phyloP scores from a whole-genome alignment of 164 flowering plant species.

The Macadamia tetraphylla region DNA sequence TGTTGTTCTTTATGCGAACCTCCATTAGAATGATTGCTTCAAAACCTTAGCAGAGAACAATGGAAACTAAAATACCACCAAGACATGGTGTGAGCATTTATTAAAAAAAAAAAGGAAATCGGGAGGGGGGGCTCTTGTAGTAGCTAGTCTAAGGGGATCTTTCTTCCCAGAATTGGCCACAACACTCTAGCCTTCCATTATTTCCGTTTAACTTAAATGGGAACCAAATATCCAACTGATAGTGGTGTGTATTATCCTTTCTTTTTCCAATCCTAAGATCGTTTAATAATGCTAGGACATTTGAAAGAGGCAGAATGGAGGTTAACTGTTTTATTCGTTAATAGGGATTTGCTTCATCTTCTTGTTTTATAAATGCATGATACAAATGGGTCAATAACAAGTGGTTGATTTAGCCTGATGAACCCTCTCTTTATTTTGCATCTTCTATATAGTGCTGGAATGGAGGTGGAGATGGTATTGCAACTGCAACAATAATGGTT shows the following conservation, averaged over 20 bases:
- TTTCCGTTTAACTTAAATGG: too few relatives aligned
- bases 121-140: too few relatives aligned
- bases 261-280: not conserved
- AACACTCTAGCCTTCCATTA: too few relatives aligned
- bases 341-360: not conserved
- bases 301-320: not conserved
- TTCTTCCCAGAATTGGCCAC: not conserved
- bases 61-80: not conserved
- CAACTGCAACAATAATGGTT: constrained; percentile 95
- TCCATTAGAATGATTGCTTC: too few relatives aligned
- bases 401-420: not conserved
- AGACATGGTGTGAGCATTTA: not conserved
- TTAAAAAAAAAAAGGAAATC: too few relatives aligned
- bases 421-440: not conserved
- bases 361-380: too few relatives aligned
- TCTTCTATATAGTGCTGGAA: constrained; percentile 72
- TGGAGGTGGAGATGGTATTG: constrained; percentile 92
- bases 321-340: not conserved
- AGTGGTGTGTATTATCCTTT: not conserved
- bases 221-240: not conserved
- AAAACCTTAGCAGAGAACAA: too few relatives aligned
- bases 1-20: too few relatives aligned
- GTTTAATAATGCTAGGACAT: not conserved
- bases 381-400: not conserved
- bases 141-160: not conserved